Evolutionary conservation across 495 filamentous ascomycete genomes (phyloP).

Genomic region (Penicillium atrosanguineum): DNA sequence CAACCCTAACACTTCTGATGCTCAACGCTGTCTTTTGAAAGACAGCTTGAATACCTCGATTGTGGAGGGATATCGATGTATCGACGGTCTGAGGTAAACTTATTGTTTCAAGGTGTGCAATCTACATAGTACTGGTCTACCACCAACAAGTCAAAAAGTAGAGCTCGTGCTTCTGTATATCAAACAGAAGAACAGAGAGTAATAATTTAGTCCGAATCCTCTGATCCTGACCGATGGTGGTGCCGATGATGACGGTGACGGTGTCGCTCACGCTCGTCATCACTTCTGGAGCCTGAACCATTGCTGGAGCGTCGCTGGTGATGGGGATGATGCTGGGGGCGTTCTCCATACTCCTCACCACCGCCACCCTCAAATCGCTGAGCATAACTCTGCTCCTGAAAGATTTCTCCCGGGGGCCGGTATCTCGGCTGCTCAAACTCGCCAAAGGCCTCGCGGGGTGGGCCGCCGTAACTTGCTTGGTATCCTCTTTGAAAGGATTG

Average conservation of each 20-base stretch:
- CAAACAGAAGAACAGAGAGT: not conserved
- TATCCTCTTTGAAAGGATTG: constrained; percentile 12
- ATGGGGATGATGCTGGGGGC: constrained; percentile 4
- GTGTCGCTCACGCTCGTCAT: constrained; percentile 23
- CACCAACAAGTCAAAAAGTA: not conserved
- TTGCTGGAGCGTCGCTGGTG: constrained; percentile 10
- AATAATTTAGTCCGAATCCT: constrained; percentile 16
- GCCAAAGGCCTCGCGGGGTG: constrained; percentile 18
- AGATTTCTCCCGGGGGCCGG: constrained; percentile 17
- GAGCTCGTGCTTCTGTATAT: not conserved
- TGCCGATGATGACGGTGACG: constrained; percentile 36
- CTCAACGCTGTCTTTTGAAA: not conserved
- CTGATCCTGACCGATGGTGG: constrained; percentile 33
- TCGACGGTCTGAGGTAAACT: not conserved
- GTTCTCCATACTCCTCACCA: constrained; percentile 7
- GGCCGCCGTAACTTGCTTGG: constrained; percentile 17
- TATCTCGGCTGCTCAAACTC: constrained; percentile 16
- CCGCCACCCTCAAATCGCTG: constrained; percentile 2
- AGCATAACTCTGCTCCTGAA: constrained; percentile 11
- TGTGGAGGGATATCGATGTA: not conserved
- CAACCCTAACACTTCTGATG: no score
- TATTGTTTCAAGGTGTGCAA: not conserved
- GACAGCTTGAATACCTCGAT: no score
- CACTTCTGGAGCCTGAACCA: constrained; percentile 14
- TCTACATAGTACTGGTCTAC: not conserved